Evolutionary conservation across 192 early-diverging fungal genomes (phyloP), one percentile per base, ranked within the genome.

Genomic region (Entomortierella beljakovae): DNA sequence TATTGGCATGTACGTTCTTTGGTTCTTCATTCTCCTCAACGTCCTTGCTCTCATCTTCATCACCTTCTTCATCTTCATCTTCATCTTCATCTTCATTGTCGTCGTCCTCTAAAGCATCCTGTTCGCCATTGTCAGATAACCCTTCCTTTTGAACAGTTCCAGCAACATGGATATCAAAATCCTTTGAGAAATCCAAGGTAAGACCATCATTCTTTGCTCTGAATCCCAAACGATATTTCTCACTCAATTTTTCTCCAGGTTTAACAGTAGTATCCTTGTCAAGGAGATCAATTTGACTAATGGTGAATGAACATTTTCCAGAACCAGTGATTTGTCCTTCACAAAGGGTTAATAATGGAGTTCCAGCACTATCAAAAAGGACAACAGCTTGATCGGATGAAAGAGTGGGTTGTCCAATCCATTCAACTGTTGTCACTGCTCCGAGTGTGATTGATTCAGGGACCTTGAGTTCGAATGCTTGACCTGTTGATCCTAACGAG

Each of bases 261-360:
- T 50, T 18, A 7, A 31, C 20, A 11, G 61, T 55, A n/a, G n/a
- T n/a, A n/a, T n/a, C n/a, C 34, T 50, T 57, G 37, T 32, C 48
- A 9, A 40, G 37, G 37, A n/a, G n/a, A 23, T 70, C 61, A 9
- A 33, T 33, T 28, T 79, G 57, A 0, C 10, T 9, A 15, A 79
- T 18, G 5, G 54, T 79, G 38, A 75, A 75, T 0, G 71, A 53
- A n/a, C 71, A 75, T 57, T 75, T 3, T 0, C 64, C 71, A 6
- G 71, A 67, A 18, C 71, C 64, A 9, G 57, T 31, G 37, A 76
- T 42, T 6, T 51, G 13, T 10, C 73, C 64, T 40, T 68, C 38
- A 34, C 65, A 76, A 11, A 68, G 53, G 1, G 48, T 58, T 18
- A 68, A 25, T 18, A 76, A 13, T 0, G 65, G 43, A 16, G 55